Evolutionary conservation across 1,139 yeast genomes (phyloP).

Genomic region (Candida glucosophila): DNA sequence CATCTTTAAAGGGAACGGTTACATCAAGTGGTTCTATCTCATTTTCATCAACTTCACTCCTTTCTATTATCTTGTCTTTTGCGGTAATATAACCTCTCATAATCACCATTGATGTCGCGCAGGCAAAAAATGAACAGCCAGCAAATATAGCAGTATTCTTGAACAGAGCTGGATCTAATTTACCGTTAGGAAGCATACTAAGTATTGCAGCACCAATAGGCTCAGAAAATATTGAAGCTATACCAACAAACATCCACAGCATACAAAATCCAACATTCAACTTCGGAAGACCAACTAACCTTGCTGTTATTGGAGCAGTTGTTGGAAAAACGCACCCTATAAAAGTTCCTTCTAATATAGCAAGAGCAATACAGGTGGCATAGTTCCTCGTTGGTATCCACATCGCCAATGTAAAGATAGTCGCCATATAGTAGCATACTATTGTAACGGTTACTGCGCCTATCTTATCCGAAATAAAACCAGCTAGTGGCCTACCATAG

Average conservation of each 20-base stretch:
- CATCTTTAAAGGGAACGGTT: slow-evolving; percentile 9
- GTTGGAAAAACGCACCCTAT: slow-evolving; percentile 25
- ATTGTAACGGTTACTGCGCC: slow-evolving; percentile 34
- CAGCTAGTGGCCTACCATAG: slow-evolving; percentile 33
- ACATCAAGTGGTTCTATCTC: slow-evolving; percentile 11
- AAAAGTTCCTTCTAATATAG: slow-evolving; percentile 17
- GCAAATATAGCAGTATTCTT: slow-evolving; percentile 43
- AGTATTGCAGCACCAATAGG: slow-evolving; percentile 1
- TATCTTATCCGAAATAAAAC: slow-evolving; percentile 26
- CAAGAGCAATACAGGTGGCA: slow-evolving; percentile 20
- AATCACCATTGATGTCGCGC: slow-evolving; percentile 26
- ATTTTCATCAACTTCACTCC: slow-evolving; percentile 11
- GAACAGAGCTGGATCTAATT: slow-evolving; percentile 34
- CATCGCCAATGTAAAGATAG: slow-evolving; percentile 22
- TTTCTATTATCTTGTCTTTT: slow-evolving; percentile 24
- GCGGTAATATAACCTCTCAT: slow-evolving; percentile 43
- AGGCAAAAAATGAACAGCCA: slow-evolving; percentile 40
- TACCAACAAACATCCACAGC: slow-evolving; percentile 40
- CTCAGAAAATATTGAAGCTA: slow-evolving; percentile 24
- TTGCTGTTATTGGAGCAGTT: slow-evolving; percentile 21
- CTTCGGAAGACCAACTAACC: slow-evolving; percentile 39
- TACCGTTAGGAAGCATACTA: not conserved
- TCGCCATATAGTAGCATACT: slow-evolving; percentile 13
- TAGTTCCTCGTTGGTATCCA: slow-evolving; percentile 28
- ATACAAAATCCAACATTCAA: slow-evolving; percentile 41